A percentile compares a stretch with the other conserved stretches of the same genome.
Conservation (phyloP, 2,329 filamentous ascomycete species). For the Nothomitra cinnamomea region DNA sequence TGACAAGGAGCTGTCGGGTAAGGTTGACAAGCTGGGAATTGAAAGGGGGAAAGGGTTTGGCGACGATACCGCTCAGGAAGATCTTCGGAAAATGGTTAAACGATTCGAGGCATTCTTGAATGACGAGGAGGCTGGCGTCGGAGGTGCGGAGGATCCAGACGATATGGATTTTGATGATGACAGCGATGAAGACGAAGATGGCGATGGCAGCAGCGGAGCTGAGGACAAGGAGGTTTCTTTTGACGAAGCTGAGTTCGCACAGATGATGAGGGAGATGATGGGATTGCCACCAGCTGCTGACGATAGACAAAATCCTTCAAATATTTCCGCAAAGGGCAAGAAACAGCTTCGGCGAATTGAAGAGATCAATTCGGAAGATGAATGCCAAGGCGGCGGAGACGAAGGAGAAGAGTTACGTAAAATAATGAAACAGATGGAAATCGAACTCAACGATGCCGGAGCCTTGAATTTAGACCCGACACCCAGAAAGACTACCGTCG, state of each 20-base stretch:
- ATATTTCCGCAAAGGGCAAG: background rate
- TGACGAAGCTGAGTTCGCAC: constrained; percentile 68
- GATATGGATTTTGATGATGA: constrained; percentile 46
- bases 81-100: constrained; percentile 79
- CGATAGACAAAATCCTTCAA: background rate
- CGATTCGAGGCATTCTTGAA: constrained; percentile 88
- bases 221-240: constrained; percentile 66
- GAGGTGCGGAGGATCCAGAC: constrained; percentile 53
- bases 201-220: constrained; percentile 38
- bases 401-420: constrained; percentile 47
- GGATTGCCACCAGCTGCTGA: constrained; percentile 35
- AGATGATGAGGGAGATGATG: constrained; percentile 89
- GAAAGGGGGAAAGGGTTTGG: constrained; percentile 22
- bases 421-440: constrained; percentile 52
- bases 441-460: constrained; percentile 51
- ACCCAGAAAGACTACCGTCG: constrained; percentile 12
- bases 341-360: background rate
- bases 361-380: background rate
- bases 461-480: constrained; percentile 38
- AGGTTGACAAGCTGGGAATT: constrained; percentile 24
- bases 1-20: constrained; percentile 55
- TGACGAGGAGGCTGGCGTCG: constrained; percentile 63
- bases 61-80: constrained; percentile 26
- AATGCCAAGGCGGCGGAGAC: constrained; percentile 19
- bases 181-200: constrained; percentile 32